Percentiles rank a stretch among this genome's conserved stretches.
phyloP scores from a whole-genome alignment of 2,329 filamentous ascomycete species.

The Curvularia verruculosa region DNA sequence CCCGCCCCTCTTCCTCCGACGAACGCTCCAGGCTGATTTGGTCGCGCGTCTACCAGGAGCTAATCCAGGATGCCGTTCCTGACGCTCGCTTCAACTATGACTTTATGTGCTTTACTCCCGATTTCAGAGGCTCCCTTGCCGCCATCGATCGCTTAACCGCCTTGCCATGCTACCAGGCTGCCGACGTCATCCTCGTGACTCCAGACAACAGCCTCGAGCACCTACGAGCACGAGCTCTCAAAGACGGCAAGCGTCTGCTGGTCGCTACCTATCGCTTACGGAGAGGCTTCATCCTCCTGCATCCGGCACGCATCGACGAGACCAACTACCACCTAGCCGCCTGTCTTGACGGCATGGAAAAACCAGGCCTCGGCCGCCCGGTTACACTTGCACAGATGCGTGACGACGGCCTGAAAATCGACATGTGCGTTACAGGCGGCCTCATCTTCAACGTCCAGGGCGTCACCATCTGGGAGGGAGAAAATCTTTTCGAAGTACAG shows the following conservation, averaged over 20 bases:
- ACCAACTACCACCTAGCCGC: constrained; percentile 43
- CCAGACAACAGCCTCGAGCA: constrained; percentile 55
- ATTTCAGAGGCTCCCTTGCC: constrained; percentile 49
- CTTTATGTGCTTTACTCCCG: constrained; percentile 53
- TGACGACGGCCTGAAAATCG: constrained; percentile 35
- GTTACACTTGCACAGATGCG: constrained; percentile 48
- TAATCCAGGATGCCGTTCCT: constrained; percentile 49
- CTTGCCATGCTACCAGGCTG: constrained; percentile 43
- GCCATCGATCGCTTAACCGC: constrained; percentile 43
- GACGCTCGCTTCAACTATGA: constrained; percentile 55
- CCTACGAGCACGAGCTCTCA: constrained; percentile 48
- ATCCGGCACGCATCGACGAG: constrained; percentile 43
- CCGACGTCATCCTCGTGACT: constrained; percentile 49
- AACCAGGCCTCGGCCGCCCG: constrained; percentile 40
- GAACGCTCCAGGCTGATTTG: constrained; percentile 31
- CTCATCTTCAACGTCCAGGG: constrained; percentile 50
- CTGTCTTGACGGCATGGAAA: constrained; percentile 55
- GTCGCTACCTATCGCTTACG: constrained; percentile 53
- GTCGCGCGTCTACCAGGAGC: constrained; percentile 43
- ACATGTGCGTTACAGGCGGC: constrained; percentile 51
- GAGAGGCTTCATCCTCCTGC: constrained; percentile 52
- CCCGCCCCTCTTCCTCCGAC: constrained; percentile 16
- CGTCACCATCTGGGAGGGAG: constrained; percentile 51
- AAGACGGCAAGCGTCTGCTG: constrained; percentile 51
- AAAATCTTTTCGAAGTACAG: constrained; percentile 53